Conservation (phyloP, 2,329 filamentous ascomycete genomes). For the Canariomyces notabilis region DNA sequence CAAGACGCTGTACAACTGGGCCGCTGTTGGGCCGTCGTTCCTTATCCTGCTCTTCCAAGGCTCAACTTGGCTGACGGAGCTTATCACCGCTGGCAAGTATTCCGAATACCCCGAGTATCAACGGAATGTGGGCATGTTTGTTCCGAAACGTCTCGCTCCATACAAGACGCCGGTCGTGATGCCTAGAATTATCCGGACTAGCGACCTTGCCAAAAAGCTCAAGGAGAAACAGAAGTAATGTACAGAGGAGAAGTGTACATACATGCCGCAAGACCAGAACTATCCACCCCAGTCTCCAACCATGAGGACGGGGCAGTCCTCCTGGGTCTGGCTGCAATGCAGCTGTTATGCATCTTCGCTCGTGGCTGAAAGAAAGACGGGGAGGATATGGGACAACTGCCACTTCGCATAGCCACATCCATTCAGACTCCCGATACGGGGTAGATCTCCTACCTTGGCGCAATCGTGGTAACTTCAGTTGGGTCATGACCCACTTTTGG, state of each 20-base stretch:
- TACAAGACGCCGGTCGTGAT: constrained; percentile 38
- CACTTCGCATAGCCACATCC: too few species aligned
- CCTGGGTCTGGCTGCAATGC: too few species aligned
- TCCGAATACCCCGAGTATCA: constrained; percentile 84
- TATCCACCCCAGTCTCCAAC: too few species aligned
- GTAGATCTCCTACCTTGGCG: too few species aligned
- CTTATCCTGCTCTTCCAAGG: constrained; percentile 82
- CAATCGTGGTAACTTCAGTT: too few species aligned
- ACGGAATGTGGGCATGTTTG: constrained; percentile 72
- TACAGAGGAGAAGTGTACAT: not conserved
- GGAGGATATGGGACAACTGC: too few species aligned
- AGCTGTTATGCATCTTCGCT: too few species aligned
- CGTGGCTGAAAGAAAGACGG: too few species aligned
- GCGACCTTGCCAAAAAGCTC: constrained; percentile 44
- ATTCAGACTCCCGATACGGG: too few species aligned
- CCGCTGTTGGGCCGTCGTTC: constrained; percentile 60
- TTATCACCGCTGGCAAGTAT: constrained; percentile 77
- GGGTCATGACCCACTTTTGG: too few species aligned
- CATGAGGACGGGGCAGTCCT: too few species aligned
- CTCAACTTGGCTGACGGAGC: constrained; percentile 83
- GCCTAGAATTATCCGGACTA: constrained; percentile 47
- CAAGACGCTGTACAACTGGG: constrained; percentile 71
- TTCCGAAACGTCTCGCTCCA: constrained; percentile 53
- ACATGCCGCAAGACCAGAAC: too few species aligned
- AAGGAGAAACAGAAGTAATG: constrained; percentile 25